Evolutionary conservation across 192 early-diverging fungal species (phyloP), one percentile per base, ranked within the genome.

Genomic region (Spizellomyces sp.): DNA sequence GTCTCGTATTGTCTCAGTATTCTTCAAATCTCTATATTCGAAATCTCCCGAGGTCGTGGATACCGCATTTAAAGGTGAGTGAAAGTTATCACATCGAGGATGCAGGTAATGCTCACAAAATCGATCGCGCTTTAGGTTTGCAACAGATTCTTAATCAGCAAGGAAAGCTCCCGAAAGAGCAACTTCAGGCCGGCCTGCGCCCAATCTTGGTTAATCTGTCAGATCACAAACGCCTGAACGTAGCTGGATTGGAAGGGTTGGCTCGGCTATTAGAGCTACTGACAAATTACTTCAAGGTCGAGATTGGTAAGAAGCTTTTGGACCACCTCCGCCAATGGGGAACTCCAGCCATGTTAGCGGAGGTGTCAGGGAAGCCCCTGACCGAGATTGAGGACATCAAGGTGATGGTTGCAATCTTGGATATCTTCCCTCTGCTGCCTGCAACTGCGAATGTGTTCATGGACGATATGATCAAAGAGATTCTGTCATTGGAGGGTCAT

Each of bases 21-120:
- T 99, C 75, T 99, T 99, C 89, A 99, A 98, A 80, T 93, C 92
- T n/a, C 80, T 99, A 27, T 98, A 99, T 71, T 90, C 92, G 70
- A 98, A 95, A 70, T 90, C 90, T 8, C 89, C 91, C 6, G 96
- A 99, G 75, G 91, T 99, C 8, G 95, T 99, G 12, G 94, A 96
- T 58, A 92, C 90, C 19, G 94, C 96, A 4, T 92, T 98, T 78
- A 88, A 93, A 64, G 97, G 84, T 84, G 47, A 8, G 43, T 17
- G 17, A 61, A 60, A 21, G 12, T 66, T 15, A 64, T 27, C 63
- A 45, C 19, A 65, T 66, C 14, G 15, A 10, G 15, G 12, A 47
- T 42, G 43, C 10, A 0, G 45, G 21, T 21, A 17, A 14, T 45
- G 14, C 44, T 8, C 43, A 62, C 43, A 36, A 36, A 36, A 36